phyloP scores from a whole-genome alignment of 495 filamentous ascomycete genomes.

The Pyrenula aspistea region DNA sequence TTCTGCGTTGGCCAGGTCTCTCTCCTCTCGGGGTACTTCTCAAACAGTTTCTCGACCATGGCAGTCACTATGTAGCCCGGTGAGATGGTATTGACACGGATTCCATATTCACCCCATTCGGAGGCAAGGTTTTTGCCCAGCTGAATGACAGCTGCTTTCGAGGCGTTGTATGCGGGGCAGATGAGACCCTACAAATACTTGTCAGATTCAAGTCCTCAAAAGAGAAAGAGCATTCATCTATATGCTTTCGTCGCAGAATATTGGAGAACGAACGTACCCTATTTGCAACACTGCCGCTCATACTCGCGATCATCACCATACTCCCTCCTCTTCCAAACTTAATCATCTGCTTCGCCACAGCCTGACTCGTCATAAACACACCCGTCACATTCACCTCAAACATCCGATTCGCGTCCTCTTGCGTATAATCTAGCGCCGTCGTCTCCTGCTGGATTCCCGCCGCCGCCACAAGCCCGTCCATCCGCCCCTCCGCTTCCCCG shows the following conservation, averaged over 20 bases:
- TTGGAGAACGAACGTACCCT: conserved; percentile 23
- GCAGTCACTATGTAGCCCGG: conserved; percentile 92
- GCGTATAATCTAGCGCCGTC: conserved; percentile 55
- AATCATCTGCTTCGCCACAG: conserved; percentile 65
- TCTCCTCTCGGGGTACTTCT: conserved; percentile 59
- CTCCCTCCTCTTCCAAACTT: conserved; percentile 58
- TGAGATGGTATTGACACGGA: conserved; percentile 90
- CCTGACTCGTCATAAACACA: conserved; percentile 62
- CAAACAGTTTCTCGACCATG: conserved; percentile 75
- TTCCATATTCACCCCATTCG: conserved; percentile 78
- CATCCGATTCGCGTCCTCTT: conserved; percentile 57
- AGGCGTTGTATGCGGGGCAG: conserved; percentile 80
- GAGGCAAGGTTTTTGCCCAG: conserved; percentile 73
- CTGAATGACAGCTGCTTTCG: conserved; percentile 79
- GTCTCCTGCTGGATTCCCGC: conserved; percentile 64
- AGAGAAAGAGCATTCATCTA: neutral
- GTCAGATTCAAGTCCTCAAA: too few relatives aligned
- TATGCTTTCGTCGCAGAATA: neutral
- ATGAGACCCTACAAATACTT: conserved; percentile 57
- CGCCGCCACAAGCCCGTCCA: conserved; percentile 68
- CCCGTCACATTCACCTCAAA: conserved; percentile 68
- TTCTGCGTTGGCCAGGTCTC: conserved; percentile 77
- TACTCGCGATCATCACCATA: conserved; percentile 61
- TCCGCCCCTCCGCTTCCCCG: conserved; percentile 53
- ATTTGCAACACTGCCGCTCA: conserved; percentile 64